Evolutionary conservation across 306 rosid genomes (phyloP).

Genomic region (Abrus precatorius): DNA sequence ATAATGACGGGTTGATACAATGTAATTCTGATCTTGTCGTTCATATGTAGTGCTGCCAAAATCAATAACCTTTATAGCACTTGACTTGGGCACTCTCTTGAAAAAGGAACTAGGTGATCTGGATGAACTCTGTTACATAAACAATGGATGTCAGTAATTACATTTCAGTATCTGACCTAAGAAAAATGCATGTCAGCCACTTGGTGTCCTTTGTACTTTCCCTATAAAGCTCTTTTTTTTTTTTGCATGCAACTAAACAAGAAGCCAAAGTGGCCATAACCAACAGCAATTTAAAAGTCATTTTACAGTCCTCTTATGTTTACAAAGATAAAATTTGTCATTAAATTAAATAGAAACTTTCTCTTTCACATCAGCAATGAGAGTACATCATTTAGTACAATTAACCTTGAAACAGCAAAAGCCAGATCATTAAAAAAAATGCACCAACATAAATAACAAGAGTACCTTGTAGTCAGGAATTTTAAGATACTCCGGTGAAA

Average conservation of each 20-base stretch:
- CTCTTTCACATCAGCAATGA: background rate
- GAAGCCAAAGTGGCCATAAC: slow-evolving; percentile 11
- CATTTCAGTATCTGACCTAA: no score
- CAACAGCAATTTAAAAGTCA: background rate
- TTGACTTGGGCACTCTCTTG: slow-evolving; percentile 90
- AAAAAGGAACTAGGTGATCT: slow-evolving; percentile 79
- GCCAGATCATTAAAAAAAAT: no score
- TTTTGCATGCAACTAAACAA: background rate
- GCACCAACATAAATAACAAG: background rate
- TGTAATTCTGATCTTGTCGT: slow-evolving; percentile 83
- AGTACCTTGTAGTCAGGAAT: slow-evolving; percentile 78
- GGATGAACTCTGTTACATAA: slow-evolving; percentile 65
- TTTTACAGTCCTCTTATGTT: background rate
- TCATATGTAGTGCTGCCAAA: slow-evolving; percentile 97
- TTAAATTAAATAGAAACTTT: background rate
- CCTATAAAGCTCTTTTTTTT: background rate
- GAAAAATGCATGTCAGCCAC: background rate
- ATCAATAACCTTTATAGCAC: slow-evolving; percentile 95
- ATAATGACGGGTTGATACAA: slow-evolving; percentile 96
- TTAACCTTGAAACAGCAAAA: background rate
- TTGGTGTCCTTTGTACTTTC: background rate
- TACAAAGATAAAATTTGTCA: background rate
- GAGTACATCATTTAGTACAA: background rate
- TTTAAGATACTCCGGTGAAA: slow-evolving; percentile 74
- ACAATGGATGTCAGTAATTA: background rate